phyloP scores from a whole-genome alignment of 2,329 filamentous ascomycete species.

The Claviceps sp. region DNA sequence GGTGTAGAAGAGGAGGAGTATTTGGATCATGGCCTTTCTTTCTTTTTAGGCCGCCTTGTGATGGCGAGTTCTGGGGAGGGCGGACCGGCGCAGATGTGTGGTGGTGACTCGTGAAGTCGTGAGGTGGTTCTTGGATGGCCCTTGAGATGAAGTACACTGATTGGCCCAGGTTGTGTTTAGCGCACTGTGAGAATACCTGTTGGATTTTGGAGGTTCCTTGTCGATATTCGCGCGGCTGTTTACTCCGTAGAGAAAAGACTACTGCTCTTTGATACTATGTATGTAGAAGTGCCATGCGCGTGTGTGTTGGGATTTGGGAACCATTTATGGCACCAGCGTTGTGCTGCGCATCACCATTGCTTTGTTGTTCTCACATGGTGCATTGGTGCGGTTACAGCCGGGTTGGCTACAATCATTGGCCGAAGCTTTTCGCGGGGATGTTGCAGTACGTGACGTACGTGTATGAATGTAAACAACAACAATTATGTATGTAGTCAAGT shows the following conservation, averaged over 20 bases:
- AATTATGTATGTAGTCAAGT: too few species aligned
- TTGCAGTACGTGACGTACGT: not conserved
- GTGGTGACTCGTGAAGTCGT: too few species aligned
- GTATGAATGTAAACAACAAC: too few species aligned
- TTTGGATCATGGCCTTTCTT: not conserved
- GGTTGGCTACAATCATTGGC: not conserved
- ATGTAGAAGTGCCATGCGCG: too few species aligned
- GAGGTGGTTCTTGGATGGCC: not conserved
- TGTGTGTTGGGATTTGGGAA: too few species aligned
- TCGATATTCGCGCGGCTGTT: too few species aligned
- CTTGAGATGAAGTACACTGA: not conserved
- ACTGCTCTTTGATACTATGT: too few species aligned
- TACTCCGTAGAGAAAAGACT: too few species aligned
- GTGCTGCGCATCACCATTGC: too few species aligned
- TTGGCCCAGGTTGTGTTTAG: not conserved
- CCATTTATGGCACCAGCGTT: too few species aligned
- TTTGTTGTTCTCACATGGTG: not conserved
- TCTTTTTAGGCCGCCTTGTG: not conserved
- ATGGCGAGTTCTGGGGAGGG: not conserved
- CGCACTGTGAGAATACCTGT: too few species aligned
- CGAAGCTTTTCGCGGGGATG: not conserved
- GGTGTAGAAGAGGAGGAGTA: not conserved
- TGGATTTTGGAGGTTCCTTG: too few species aligned
- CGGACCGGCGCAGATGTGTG: not conserved
- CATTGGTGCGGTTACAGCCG: not conserved